These are phyloP conservation scores for Macroventuria anomochaeta DNA, from an alignment of 2,329 filamentous ascomycete genomes.

Conservation along the genomic window DNA sequence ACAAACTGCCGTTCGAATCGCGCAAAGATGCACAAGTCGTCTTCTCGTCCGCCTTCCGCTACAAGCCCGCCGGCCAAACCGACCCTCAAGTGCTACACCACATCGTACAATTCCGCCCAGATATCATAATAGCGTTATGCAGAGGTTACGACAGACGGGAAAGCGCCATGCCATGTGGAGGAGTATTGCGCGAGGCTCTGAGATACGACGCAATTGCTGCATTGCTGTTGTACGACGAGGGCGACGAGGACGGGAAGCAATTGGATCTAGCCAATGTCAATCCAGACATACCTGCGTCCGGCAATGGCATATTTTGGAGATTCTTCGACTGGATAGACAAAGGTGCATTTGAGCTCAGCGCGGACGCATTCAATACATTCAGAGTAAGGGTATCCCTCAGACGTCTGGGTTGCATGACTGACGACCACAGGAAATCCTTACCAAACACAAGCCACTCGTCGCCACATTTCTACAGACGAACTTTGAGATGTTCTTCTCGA, in stretches of 20 bases:
- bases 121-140: constrained; percentile 87
- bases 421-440: constrained; percentile 79
- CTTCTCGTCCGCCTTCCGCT: constrained; percentile 93
- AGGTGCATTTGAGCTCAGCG: constrained; percentile 93
- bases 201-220: constrained; percentile 92
- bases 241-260: constrained; percentile 72
- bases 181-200: constrained; percentile 84
- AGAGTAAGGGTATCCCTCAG: constrained; percentile 62
- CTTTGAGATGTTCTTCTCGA: constrained; percentile 90
- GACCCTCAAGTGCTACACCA: constrained; percentile 88
- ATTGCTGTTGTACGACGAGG: constrained; percentile 91
- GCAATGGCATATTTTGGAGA: constrained; percentile 89
- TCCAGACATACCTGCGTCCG: constrained; percentile 74
- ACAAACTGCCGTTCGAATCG: constrained; percentile 90
- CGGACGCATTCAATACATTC: constrained; percentile 97
- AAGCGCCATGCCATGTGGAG: constrained; percentile 89
- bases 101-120: constrained; percentile 83
- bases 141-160: constrained; percentile 89
- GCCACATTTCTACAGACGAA: constrained; percentile 87
- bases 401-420: constrained; percentile 11
- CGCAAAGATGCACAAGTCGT: constrained; percentile 95
- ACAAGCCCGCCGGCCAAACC: constrained; percentile 73
- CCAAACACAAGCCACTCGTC: constrained; percentile 90
- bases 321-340: constrained; percentile 98
- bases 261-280: constrained; percentile 80